Conservation (phyloP, 2,329 filamentous ascomycete genomes). For the Aspergillus quadrilineatus region DNA sequence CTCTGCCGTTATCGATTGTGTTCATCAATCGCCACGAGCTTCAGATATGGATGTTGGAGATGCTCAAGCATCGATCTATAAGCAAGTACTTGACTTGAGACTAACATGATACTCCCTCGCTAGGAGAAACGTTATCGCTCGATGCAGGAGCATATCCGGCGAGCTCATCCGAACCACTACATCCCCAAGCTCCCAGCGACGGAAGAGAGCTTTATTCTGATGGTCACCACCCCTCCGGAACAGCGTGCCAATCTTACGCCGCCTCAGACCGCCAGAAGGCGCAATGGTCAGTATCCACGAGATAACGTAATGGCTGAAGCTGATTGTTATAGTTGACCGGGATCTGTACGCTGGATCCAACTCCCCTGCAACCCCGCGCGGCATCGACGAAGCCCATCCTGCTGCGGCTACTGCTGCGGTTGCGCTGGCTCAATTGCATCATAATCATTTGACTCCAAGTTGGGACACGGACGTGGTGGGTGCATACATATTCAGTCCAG, state of each 20-base stretch:
- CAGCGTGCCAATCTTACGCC: slow-evolving; percentile 61
- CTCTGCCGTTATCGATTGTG: slow-evolving; percentile 8
- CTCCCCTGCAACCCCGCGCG: slow-evolving; percentile 67
- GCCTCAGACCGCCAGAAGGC: slow-evolving; percentile 37
- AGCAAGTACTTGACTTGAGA: slow-evolving; percentile 2
- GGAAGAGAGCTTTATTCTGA: slow-evolving; percentile 94
- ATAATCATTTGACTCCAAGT: slow-evolving; percentile 71
- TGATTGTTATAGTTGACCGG: slow-evolving; percentile 54
- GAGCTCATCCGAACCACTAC: slow-evolving; percentile 95
- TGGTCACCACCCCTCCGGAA: slow-evolving; percentile 87
- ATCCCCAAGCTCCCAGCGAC: slow-evolving; percentile 97
- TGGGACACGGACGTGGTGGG: slow-evolving; percentile 76
- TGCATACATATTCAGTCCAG: slow-evolving; percentile 18
- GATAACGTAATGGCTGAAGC: slow-evolving; percentile 5
- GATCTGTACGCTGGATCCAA: slow-evolving; percentile 68
- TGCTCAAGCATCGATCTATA: slow-evolving; percentile 9
- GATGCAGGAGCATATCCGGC: slow-evolving; percentile 98
- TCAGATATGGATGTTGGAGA: background rate
- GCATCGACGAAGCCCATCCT: slow-evolving; percentile 66
- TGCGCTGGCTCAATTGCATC: slow-evolving; percentile 80
- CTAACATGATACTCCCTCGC: slow-evolving; percentile 18
- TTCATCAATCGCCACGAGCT: slow-evolving; percentile 8
- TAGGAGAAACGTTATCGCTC: slow-evolving; percentile 95
- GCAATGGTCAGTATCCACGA: slow-evolving; percentile 37
- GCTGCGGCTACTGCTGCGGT: slow-evolving; percentile 76